Base-by-base conservation (phyloP, 169 alveolate species). In the Babesia caballi region DNA sequence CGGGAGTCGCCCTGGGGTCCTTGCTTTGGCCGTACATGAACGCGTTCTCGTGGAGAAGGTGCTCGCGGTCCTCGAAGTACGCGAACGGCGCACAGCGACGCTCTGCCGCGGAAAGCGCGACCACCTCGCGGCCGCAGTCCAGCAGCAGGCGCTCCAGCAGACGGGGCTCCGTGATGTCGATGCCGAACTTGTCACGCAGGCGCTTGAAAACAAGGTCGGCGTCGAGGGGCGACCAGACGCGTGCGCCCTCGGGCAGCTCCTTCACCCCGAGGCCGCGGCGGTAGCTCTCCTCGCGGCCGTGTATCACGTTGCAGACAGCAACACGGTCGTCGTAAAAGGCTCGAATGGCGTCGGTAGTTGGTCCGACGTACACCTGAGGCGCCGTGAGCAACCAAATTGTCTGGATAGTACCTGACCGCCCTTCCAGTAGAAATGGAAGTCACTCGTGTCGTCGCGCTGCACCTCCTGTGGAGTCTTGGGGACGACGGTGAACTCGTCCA, bases 371-470 rank as follows among this genome's bases (percentile, higher is more conserved):
- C 32, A 87, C 69, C 84, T 74, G 60, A 52, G 27, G 12, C 21
- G 3, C 11, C 50, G 17, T 41, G 21, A 7, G 11, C 33, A 12
- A 12, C 0, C 41, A 30, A 4, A 42, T 6, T 19, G 4, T 3
- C 14, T 7, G 50, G 17, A 2, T 52, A 23, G 19, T 30, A 74
- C 84, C 63, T 77, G 71, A 15, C 86, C 87, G 50, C 69, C 76
- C 72, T 87, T 87, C 83, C 76, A 87, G 52, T 76, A 77, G 66
- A 87, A 87, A 69, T 87, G 93, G 51, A 87, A 87, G 66, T 83
- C 84, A 40, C 85, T 71, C 4, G 93, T 87, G 71, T 87, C 93
- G 28, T 87, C 89, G 12, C 57, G 23, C 36, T 40, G 40, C 21
- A 67, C 61, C 53, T 87, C 93, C 58, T 83, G 87, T 11, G 85